phyloP scores from a whole-genome alignment of 2,329 filamentous ascomycete genomes.

The Fusarium citri region DNA sequence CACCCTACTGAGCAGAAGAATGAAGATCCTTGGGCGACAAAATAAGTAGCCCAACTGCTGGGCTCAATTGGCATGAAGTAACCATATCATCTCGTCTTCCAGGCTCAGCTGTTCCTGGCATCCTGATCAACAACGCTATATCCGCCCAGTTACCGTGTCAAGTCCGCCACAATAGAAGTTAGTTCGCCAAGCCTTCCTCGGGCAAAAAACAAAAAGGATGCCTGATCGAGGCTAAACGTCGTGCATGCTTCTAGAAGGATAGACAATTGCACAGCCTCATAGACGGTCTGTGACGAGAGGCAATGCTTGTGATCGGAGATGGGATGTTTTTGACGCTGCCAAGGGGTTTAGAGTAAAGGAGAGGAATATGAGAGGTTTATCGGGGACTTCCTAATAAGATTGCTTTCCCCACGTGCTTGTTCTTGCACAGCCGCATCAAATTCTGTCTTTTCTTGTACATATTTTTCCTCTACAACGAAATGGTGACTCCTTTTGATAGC shows the following conservation, averaged over 20 bases:
- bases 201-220: background rate
- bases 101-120: background rate
- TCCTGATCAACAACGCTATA: background rate
- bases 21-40: background rate
- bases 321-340: background rate
- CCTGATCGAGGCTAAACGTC: background rate
- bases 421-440: background rate
- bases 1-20: background rate
- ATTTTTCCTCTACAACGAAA: background rate
- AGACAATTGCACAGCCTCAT: background rate
- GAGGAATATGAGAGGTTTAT: background rate
- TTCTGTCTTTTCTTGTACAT: background rate
- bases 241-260: background rate
- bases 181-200: background rate
- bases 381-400: constrained; percentile 1
- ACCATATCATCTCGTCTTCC: background rate
- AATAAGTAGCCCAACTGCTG: background rate
- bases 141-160: background rate
- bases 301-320: background rate
- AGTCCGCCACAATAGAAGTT: background rate
- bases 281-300: background rate
- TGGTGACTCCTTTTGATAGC: too few species aligned
- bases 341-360: background rate
- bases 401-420: background rate
- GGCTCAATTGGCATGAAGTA: fast-evolving